Base-by-base conservation (phyloP, 768 basidiomycete genomes). In the Boletus tylopilopsis region DNA sequence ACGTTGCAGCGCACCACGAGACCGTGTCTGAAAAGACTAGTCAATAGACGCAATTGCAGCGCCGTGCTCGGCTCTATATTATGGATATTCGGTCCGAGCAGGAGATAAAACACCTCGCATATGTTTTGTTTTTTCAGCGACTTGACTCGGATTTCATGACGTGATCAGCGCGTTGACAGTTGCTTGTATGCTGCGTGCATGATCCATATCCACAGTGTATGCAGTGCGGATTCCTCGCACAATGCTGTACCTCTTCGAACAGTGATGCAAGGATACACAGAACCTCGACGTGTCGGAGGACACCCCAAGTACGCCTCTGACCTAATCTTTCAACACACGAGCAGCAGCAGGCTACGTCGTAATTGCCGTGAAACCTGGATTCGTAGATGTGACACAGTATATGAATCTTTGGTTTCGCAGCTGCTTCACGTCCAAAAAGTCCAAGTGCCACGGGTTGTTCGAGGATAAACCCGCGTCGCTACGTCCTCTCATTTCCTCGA, bases 31-130 rank as follows among this genome's bases (percentile, higher is more conserved):
- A n/a, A n/a, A n/a, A n/a, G n/a, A n/a, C n/a, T n/a, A n/a, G n/a
- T n/a, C n/a, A n/a, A n/a, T n/a, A n/a, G n/a, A n/a, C n/a, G n/a
- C n/a, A n/a, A n/a, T n/a, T n/a, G n/a, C n/a, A n/a, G n/a, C n/a
- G n/a, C n/a, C n/a, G 22, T 0, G 40, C 41, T 2, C 0, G 5
- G 10, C 12, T 27, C 15, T 48, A 38, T 4, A 23, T 48, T 1
- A 52, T 49, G 51, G 25, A 49, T 16, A 12, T 53, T 27, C 50
- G 48, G 49, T 25, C 33, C 6, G 21, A 36, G 15, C 0, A 42
- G 5, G 53, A 51, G 8, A 16, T 51, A 10, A 2, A 0, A 6
- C 6, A 38, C 0, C 49, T 43, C 5, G 29, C 19, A 40, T 51
- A 16, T 2, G 33, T 18, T 34, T 34, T n/a, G 3, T 2, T 6